phyloP scores from a whole-genome alignment of 2,329 filamentous ascomycete genomes.

The Cladophialophora chaetospira region DNA sequence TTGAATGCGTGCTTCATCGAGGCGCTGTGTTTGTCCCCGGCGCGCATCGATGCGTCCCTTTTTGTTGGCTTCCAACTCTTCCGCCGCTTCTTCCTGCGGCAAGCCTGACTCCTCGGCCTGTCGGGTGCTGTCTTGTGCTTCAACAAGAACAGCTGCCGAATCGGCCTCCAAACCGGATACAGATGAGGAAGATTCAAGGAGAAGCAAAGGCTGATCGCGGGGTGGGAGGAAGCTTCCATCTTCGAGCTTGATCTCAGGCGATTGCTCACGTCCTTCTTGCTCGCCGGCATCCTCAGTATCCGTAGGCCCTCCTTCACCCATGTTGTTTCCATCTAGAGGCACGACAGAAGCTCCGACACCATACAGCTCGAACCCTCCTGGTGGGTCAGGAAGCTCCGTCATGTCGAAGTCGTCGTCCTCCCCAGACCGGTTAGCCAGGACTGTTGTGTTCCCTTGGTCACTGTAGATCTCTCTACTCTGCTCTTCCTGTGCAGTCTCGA shows the following conservation, averaged over 20 bases:
- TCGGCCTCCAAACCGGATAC: neutral
- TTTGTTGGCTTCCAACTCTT: too few species aligned
- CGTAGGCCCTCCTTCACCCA: neutral
- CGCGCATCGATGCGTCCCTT: too few species aligned
- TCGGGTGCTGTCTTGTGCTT: neutral
- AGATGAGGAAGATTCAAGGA: neutral
- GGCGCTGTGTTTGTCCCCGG: too few species aligned
- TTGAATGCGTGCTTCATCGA: neutral
- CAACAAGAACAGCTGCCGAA: neutral
- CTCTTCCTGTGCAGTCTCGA: conserved; percentile 23
- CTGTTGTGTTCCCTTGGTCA: conserved; percentile 10
- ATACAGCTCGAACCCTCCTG: conserved; percentile 33
- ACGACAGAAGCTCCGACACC: conserved; percentile 13
- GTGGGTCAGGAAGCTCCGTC: conserved; percentile 31
- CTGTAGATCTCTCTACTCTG: neutral
- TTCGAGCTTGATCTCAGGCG: neutral
- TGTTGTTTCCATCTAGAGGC: neutral
- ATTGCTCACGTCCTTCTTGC: neutral
- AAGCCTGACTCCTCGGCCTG: neutral
- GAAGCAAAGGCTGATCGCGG: neutral
- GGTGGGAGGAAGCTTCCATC: neutral
- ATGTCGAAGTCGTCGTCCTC: conserved; percentile 7
- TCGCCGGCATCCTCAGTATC: neutral
- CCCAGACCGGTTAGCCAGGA: conserved; percentile 16
- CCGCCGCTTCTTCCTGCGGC: neutral